A percentile compares a stretch with the other conserved stretches of the same genome.
Conservation (phyloP, 176 grass and related monocot species). For the Pontederia paniculata region DNA sequence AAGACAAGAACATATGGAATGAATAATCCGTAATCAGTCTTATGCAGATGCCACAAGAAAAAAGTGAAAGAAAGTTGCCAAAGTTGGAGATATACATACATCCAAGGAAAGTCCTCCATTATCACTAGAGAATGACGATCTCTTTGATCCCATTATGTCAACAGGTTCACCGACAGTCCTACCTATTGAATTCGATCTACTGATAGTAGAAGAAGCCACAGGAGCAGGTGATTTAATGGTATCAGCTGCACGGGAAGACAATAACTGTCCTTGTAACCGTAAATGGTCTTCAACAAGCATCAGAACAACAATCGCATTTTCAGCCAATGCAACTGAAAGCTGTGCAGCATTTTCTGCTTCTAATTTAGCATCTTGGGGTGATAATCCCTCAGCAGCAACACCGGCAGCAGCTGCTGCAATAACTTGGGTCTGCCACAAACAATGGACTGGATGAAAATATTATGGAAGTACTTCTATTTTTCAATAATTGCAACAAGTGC, state of each 20-base stretch:
- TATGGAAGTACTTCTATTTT: neutral
- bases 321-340: constrained; percentile 91
- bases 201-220: constrained; percentile 38
- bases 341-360: constrained; percentile 94
- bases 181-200: constrained; percentile 58
- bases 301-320: constrained; percentile 90
- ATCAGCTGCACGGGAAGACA: constrained; percentile 40
- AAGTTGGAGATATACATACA: constrained; percentile 52
- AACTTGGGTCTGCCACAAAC: constrained; percentile 70
- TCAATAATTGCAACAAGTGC: neutral
- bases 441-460: constrained; percentile 15
- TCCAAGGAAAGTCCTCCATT: constrained; percentile 74
- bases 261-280: constrained; percentile 74
- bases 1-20: too few species aligned
- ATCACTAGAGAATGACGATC: constrained; percentile 73
- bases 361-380: constrained; percentile 74
- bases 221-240: constrained; percentile 32
- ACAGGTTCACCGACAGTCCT: constrained; percentile 40
- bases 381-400: constrained; percentile 94
- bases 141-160: constrained; percentile 28
- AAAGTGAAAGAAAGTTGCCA: neutral
- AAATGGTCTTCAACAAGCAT: constrained; percentile 99
- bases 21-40: too few species aligned
- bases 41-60: neutral
- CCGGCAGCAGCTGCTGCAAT: constrained; percentile 98